Percentiles rank a stretch among this genome's conserved stretches.
phyloP scores from a whole-genome alignment of 2,329 filamentous ascomycete genomes.

The Furcasterigmium sp. region DNA sequence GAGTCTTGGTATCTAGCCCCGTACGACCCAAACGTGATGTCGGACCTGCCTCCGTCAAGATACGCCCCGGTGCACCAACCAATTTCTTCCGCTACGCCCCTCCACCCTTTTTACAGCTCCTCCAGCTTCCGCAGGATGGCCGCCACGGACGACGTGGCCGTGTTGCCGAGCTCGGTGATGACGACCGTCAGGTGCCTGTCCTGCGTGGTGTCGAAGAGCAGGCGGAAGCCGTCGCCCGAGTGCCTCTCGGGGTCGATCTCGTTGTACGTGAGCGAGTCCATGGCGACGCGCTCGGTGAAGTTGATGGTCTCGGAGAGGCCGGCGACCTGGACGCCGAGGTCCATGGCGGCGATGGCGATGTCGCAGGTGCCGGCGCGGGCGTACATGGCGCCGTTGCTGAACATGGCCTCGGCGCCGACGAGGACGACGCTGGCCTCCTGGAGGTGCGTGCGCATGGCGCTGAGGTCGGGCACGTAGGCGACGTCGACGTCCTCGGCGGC shows the following conservation, averaged over 20 bases:
- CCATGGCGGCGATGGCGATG: slow-evolving; percentile 76
- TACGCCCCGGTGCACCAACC: not conserved
- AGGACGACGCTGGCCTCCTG: slow-evolving; percentile 66
- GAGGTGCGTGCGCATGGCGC: slow-evolving; percentile 70
- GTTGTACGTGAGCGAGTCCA: slow-evolving; percentile 91
- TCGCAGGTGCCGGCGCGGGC: slow-evolving; percentile 82
- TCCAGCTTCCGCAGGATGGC: slow-evolving; percentile 52
- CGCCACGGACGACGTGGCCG: slow-evolving; percentile 81
- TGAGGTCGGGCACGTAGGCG: slow-evolving; percentile 72
- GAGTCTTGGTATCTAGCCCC: not conserved
- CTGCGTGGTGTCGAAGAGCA: slow-evolving; percentile 90
- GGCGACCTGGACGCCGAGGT: slow-evolving; percentile 72
- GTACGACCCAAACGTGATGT: not conserved
- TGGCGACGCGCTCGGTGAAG: slow-evolving; percentile 78
- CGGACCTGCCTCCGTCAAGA: not conserved
- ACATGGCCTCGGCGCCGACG: slow-evolving; percentile 90
- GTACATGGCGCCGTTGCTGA: slow-evolving; percentile 88
- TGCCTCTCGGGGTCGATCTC: slow-evolving; percentile 77
- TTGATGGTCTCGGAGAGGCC: slow-evolving; percentile 94
- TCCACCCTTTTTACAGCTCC: slow-evolving; percentile 44
- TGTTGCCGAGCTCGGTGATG: slow-evolving; percentile 83
- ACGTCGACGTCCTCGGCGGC: slow-evolving; percentile 62
- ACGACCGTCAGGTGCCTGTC: slow-evolving; percentile 84
- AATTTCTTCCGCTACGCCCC: slow-evolving; percentile 1
- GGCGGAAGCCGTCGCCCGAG: slow-evolving; percentile 46